A percentile compares a stretch with the other conserved stretches of the same genome.
phyloP scores from a whole-genome alignment of 2,329 filamentous ascomycete genomes.

The Aspergillus proliferans region DNA sequence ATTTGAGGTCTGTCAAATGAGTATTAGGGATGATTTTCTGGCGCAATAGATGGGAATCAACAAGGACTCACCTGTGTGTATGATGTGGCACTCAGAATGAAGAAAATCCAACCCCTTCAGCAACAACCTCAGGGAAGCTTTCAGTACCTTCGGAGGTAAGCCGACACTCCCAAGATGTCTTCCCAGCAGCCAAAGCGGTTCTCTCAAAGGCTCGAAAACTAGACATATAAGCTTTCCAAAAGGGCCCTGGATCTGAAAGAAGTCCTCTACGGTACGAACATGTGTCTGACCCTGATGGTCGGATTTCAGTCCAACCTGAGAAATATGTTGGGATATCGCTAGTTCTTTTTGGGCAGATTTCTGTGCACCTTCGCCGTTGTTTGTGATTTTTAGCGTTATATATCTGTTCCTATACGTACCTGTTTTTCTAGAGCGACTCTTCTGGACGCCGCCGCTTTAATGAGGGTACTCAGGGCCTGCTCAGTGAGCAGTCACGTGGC shows the following conservation, averaged over 20 bases:
- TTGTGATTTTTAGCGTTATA: constrained; percentile 25
- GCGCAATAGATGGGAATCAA: not conserved
- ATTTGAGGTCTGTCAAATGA: constrained; percentile 27
- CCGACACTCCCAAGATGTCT: constrained; percentile 15
- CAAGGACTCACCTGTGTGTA: constrained; percentile 31
- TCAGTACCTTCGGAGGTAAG: constrained; percentile 22
- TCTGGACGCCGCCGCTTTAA: no score
- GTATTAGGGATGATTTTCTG: no score
- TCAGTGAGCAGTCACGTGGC: no score
- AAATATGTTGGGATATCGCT: constrained; percentile 21
- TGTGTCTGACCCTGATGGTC: constrained; percentile 15
- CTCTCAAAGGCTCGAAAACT: constrained; percentile 32
- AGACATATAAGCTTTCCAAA: constrained; percentile 29
- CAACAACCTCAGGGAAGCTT: constrained; percentile 24
- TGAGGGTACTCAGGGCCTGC: no score
- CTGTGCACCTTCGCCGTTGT: constrained; percentile 11
- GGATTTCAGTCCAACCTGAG: constrained; percentile 5
- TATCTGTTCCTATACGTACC: constrained; percentile 5
- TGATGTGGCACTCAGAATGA: constrained; percentile 33
- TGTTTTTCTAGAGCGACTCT: no score
- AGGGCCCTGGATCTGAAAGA: constrained; percentile 18
- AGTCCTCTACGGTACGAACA: constrained; percentile 20
- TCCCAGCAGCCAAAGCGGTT: constrained; percentile 28
- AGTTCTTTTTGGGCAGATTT: constrained; percentile 17
- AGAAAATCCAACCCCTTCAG: constrained; percentile 36